Conservation (phyloP, 805 yeast genomes). For the Pichia gijzeniarum region DNA sequence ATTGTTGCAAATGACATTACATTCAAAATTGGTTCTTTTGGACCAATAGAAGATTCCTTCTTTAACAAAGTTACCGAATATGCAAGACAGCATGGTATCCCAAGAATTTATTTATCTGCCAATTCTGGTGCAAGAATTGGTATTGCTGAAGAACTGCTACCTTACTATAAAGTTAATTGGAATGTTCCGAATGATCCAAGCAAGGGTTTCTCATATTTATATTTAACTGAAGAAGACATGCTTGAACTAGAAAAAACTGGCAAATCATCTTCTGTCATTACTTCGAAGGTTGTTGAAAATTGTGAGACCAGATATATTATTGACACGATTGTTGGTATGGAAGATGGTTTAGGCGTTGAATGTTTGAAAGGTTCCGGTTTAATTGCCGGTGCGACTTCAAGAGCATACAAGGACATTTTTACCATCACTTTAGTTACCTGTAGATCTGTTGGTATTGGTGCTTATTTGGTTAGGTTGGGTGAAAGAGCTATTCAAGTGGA, state of each 20-base stretch:
- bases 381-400: slow-evolving; percentile 97
- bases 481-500: slow-evolving; percentile 98
- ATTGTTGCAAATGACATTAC: slow-evolving; percentile 97
- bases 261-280: slow-evolving; percentile 54
- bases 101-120: slow-evolving; percentile 92
- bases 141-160: slow-evolving; percentile 91
- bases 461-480: slow-evolving; percentile 94
- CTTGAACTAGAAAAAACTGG: slow-evolving; percentile 51
- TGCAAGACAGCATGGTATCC: slow-evolving; percentile 87
- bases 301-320: slow-evolving; percentile 82
- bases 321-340: slow-evolving; percentile 83
- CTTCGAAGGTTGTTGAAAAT: slow-evolving; percentile 74
- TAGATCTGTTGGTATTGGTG: slow-evolving; percentile 99
- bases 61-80: slow-evolving; percentile 89
- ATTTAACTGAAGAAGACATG: slow-evolving; percentile 64
- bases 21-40: slow-evolving; percentile 96
- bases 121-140: slow-evolving; percentile 99
- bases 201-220: slow-evolving; percentile 87
- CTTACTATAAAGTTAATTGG: slow-evolving; percentile 91
- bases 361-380: slow-evolving; percentile 97
- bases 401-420: slow-evolving; percentile 96
- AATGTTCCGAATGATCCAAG: slow-evolving; percentile 64
- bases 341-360: slow-evolving; percentile 97
- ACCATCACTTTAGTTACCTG: slow-evolving; percentile 98
- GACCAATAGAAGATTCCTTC: slow-evolving; percentile 91